These are phyloP conservation scores for Papiliotrema flavescens DNA, from an alignment of 1,284 basidiomycete genomes.

Conservation along the genomic window DNA sequence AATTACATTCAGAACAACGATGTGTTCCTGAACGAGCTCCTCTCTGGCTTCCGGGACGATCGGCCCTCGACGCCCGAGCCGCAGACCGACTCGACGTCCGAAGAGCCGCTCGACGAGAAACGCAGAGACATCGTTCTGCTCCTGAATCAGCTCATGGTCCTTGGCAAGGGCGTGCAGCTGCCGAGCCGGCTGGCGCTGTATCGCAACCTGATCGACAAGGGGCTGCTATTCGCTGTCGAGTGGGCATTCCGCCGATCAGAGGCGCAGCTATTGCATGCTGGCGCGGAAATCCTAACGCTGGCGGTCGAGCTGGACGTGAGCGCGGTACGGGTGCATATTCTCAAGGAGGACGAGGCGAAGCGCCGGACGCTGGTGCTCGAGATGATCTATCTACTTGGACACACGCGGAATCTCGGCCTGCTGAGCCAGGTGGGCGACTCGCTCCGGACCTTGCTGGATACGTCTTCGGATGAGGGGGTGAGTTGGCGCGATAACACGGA, in stretches of 20 bases:
- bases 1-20: slow-evolving; percentile 78
- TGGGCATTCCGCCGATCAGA: slow-evolving; percentile 67
- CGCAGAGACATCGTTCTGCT: slow-evolving; percentile 71
- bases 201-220: slow-evolving; percentile 80
- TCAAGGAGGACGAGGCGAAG: slow-evolving; percentile 67
- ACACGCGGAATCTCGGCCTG: slow-evolving; percentile 77
- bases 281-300: slow-evolving; percentile 80
- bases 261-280: slow-evolving; percentile 66
- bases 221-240: slow-evolving; percentile 83
- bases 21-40: slow-evolving; percentile 70
- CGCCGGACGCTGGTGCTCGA: slow-evolving; percentile 64
- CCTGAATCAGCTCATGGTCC: slow-evolving; percentile 86
- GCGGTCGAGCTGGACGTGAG: slow-evolving; percentile 89
- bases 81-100: background rate
- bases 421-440: slow-evolving; percentile 89
- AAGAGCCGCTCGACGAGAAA: slow-evolving; percentile 47
- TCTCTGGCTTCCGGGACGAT: slow-evolving; percentile 67
- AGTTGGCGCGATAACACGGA: slow-evolving; percentile 13
- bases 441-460: slow-evolving; percentile 78
- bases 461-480: slow-evolving; percentile 51
- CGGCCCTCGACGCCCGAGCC: slow-evolving; percentile 21
- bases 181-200: slow-evolving; percentile 83
- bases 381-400: slow-evolving; percentile 71
- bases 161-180: slow-evolving; percentile 95
- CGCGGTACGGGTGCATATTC: slow-evolving; percentile 76